Percentiles rank a stretch among this genome's conserved stretches.
Evolutionary conservation across 1,139 yeast genomes (phyloP).

Genomic region (Tardiomyces digboiensis): DNA sequence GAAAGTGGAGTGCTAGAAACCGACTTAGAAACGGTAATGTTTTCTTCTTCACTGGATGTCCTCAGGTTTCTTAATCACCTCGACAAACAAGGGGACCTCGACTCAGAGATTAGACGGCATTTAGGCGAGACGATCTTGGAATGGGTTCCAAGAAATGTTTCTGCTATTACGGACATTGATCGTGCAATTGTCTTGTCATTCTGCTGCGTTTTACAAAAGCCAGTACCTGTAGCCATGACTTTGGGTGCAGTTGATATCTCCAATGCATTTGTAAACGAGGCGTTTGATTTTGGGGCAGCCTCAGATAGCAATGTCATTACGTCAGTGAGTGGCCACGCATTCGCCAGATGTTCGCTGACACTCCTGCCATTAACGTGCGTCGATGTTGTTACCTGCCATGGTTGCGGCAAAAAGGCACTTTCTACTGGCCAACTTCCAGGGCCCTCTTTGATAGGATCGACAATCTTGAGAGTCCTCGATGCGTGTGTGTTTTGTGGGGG

Average conservation of each 20-base stretch:
- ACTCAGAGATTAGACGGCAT: neutral
- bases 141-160: neutral
- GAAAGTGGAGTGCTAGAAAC: neutral
- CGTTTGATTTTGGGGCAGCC: neutral
- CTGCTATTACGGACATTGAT: neutral
- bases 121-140: neutral
- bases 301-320: neutral
- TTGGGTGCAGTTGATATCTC: neutral
- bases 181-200: neutral
- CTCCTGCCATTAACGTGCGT: conserved; percentile 2
- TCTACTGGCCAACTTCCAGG: neutral
- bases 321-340: conserved; percentile 2
- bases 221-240: neutral
- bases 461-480: conserved; percentile 2
- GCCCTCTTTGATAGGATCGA: neutral
- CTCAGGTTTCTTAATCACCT: neutral
- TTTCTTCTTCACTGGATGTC: neutral
- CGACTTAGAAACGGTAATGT: neutral
- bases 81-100: neutral
- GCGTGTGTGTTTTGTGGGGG: conserved; percentile 3
- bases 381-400: conserved; percentile 2
- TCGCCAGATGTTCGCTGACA: conserved; percentile 3
- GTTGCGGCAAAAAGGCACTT: conserved; percentile 1
- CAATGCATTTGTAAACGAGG: neutral
- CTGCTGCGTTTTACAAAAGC: neutral